Evolutionary conservation across 2,329 filamentous ascomycete species (phyloP), one percentile per base, ranked within the genome.

Genomic region (Cordyceps farinosa): DNA sequence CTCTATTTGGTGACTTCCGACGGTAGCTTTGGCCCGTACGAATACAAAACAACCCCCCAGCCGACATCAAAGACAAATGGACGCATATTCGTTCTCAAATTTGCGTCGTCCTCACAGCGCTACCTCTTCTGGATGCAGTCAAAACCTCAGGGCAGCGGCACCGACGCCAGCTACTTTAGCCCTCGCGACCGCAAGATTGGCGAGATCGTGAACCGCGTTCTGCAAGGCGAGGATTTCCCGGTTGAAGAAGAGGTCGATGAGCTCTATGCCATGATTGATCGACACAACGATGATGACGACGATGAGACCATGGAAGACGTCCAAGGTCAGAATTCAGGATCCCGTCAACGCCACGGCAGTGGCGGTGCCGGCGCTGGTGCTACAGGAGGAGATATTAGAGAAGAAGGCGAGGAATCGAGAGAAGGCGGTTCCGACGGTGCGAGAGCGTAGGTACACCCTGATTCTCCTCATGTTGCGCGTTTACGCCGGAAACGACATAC

Each of bases 121-220:
- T 84, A 98, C 77, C 83, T 97, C 65, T 99, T 98, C 81, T 99
- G 94, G 93, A 82, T 99, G 72, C 95, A 99, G 78, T 95, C 92
- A 36, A 93, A 93, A 77, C 85, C 89, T 38, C 92, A 97, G 78
- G 86, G 77, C 73, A 84, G 80, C 67, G 84, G 79, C 74, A 89
- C 82, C 57, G 87, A 94, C 69, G 80, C 87, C 8, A 87, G 86
- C 77, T 92, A 86, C 84, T 90, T 96, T 78, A 96, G 92, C 77
- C 85, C 89, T 57, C 85, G 93, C 63, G 94, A 98, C 75, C 82
- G 89, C 71, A 94, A 92, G 80, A 87, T 97, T 67, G 93, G 92
- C 36, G 87, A 95, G 63, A 89, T 98, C 64, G 91, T 98, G 65
- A 88, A 98, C 76, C 80, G 82, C 44, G 79, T 98, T 47, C 80